These are phyloP conservation scores for Ascomycota sp. DNA, from an alignment of 2,329 filamentous ascomycete species.

Conservation along the genomic window DNA sequence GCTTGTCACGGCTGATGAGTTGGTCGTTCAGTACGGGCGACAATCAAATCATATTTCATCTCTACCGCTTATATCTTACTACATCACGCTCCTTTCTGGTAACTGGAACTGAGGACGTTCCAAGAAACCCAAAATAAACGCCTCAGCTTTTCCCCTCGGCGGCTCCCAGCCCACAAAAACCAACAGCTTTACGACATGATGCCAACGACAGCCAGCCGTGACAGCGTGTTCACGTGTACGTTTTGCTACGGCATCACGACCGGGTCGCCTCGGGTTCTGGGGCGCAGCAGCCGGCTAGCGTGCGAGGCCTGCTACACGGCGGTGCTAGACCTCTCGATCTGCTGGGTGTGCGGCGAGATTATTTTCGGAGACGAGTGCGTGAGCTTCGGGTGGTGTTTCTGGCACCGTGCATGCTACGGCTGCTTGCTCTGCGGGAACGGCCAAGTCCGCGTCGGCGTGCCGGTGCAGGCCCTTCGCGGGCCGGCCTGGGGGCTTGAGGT, in stretches of 20 bases:
- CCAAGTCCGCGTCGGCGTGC: conserved; percentile 14
- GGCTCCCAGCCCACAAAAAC: too few species aligned
- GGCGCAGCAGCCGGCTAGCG: conserved; percentile 24
- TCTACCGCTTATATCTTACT: too few species aligned
- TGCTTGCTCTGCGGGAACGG: conserved; percentile 30
- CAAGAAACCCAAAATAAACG: too few species aligned
- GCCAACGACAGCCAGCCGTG: too few species aligned
- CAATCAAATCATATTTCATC: too few species aligned
- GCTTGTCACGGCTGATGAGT: too few species aligned
- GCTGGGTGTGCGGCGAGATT: conserved; percentile 35
- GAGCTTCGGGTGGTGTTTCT: conserved; percentile 40
- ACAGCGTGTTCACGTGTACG: conserved; percentile 26
- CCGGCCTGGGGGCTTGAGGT: conserved; percentile 16
- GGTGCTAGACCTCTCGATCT: conserved; percentile 32
- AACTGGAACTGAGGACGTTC: too few species aligned
- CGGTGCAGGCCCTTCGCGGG: conserved; percentile 12
- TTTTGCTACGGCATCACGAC: conserved; percentile 28
- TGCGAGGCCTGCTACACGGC: conserved; percentile 25
- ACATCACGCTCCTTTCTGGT: too few species aligned
- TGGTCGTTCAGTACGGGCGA: too few species aligned
- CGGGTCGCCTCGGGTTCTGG: conserved; percentile 19
- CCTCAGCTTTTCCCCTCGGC: too few species aligned
- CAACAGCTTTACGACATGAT: too few species aligned
- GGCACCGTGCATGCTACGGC: conserved; percentile 35
- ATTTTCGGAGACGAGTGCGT: conserved; percentile 32